Evolutionary conservation across 495 filamentous ascomycete genomes (phyloP), one percentile per base, ranked within the genome.

Genomic region (Penicillium alfredii): DNA sequence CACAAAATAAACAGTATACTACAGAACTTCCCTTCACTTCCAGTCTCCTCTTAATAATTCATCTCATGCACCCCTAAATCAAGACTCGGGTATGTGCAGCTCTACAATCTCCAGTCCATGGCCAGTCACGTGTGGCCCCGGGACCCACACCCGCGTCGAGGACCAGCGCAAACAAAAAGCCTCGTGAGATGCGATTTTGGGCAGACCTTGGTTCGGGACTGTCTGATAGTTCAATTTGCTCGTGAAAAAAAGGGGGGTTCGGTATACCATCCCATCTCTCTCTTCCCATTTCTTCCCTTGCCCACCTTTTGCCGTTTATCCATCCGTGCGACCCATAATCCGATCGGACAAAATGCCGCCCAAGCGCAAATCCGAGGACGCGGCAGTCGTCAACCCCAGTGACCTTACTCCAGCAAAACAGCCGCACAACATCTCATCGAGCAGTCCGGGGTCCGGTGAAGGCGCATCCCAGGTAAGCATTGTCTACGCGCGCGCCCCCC

Each of bases 291-390:
- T 26, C 20, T 30, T 16, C 23, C 33, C 27, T 38, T 24, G 26
- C n/a, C 13, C 22, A 37, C 25, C n/a, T n/a, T n/a, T n/a, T 11
- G 10, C 23, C 16, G 14, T 24, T 6, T 33, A 31, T 31, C 29
- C 13, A 8, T 23, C 10, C 7, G 22, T 33, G 5, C 27, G 4
- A 8, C 14, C 16, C 31, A 14, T 10, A 20, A 13, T 7, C 10
- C 14, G 34, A 33, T 29, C 20, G 3, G 7, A 15, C 22, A 33
- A 11, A 38, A 61, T 61, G 58, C 44, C 55, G 21, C 39, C 42
- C 16, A 52, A 53, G 45, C 59, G 59, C 40, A 63, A 56, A 40
- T 47, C 55, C 8, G 52, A 47, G 25, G 45, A 38, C 37, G 45
- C 33, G 9, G 17, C 49, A 21, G 39, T 47, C 30, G 26, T 45